phyloP scores from a whole-genome alignment of 257 asterid species.

The Verbena officinalis region DNA sequence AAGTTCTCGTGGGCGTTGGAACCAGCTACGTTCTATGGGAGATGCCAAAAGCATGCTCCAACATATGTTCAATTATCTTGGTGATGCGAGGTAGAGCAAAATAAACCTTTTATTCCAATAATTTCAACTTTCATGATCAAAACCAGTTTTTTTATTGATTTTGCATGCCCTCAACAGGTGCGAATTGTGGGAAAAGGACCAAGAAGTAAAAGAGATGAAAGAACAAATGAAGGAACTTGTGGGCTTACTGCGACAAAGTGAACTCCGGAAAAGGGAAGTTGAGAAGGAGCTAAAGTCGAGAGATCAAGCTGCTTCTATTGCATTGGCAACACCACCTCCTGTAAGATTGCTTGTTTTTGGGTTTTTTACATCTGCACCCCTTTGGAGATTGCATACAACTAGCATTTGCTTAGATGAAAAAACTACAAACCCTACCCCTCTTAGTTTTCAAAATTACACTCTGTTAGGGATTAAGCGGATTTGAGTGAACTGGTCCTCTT shows the following conservation, averaged over 20 bases:
- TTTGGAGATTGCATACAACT: no score
- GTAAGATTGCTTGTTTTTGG: constrained; percentile 35
- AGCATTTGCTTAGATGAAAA: no score
- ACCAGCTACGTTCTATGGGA: constrained; percentile 74
- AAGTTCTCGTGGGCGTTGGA: constrained; percentile 70
- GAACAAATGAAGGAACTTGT: constrained; percentile 72
- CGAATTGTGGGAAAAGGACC: constrained; percentile 62
- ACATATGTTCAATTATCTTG: constrained; percentile 63
- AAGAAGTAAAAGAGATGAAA: constrained; percentile 63
- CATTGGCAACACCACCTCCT: constrained; percentile 59
- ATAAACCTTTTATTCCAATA: neutral
- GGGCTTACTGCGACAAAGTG: constrained; percentile 57
- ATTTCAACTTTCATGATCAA: no score
- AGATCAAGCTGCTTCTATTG: constrained; percentile 48
- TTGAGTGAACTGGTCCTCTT: no score
- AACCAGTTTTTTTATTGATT: no score
- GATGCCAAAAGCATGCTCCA: constrained; percentile 68
- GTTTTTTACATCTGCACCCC: no score
- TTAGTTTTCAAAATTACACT: no score
- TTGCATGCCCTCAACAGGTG: constrained; percentile 40
- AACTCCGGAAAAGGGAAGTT: constrained; percentile 54
- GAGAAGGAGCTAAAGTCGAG: constrained; percentile 59
- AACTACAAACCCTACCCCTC: no score
- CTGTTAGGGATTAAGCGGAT: no score
- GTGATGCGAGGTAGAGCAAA: constrained; percentile 55